Base-by-base conservation (phyloP, 345 rosid genomes). In the Carallia pectinifolia region DNA sequence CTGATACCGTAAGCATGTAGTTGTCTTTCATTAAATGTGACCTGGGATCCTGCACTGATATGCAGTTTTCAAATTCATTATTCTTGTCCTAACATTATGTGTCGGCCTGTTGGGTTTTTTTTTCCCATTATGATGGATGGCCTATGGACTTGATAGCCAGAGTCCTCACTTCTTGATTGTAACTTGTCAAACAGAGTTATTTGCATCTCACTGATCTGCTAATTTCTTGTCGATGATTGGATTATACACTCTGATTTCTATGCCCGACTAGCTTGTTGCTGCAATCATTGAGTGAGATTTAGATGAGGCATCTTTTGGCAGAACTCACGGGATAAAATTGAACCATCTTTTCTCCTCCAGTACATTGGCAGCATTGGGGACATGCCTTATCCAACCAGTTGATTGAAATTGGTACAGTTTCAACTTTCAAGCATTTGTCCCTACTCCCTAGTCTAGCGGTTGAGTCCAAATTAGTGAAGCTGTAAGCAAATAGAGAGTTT, bases 61-160 rank as follows among this genome's bases (percentile, higher is more conserved):
- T 31, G 34, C 34, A 33, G 58, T 27, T 71, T 71, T 71, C 47
- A 27, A 55, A 55, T 71, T n/a, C 74, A 64, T 62, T 40, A 63
- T 40, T 40, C 50, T 53, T 61, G 66, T 54, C 16, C 56, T 39
- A 15, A 37, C 30, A 33, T 61, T 62, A 62, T 71, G 62, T 17
- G n/a, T 53, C 55, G 40, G 55, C 7, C 16, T 30, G 7, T 23
- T 53, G 33, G 54, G 29, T 39, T 39, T 2, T 9, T 9, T 39
- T 2, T 12, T 12, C 48, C 13, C 10, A 2, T 40, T 10, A 40
- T 40, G 10, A 40, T 9, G 48, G 48, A 40, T 40, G 48, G 13
- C 48, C 13, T 10, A 12, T 40, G 10, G 48, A 40, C 48, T 9
- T 39, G 23, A 39, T 10, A 7, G 3, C 12, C 16, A 13, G 48